phyloP scores from a whole-genome alignment of 2,329 filamentous ascomycete genomes.

The Fulvia fulva region DNA sequence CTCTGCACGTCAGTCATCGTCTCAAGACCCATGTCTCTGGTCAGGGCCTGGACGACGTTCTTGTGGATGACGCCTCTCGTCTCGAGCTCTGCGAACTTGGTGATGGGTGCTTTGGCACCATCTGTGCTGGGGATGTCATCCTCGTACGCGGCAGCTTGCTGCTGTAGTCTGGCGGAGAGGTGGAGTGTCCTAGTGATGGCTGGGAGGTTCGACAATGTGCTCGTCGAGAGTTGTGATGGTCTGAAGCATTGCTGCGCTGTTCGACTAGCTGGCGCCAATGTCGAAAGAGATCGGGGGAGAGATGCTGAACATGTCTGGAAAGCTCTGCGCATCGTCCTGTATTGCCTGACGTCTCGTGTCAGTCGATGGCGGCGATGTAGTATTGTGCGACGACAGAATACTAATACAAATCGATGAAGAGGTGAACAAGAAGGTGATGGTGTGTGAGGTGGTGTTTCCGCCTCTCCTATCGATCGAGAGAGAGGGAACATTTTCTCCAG shows the following conservation, averaged over 20 bases:
- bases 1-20: constrained; percentile 91
- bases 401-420: not conserved
- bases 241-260: constrained; percentile 15
- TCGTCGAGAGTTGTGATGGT: constrained; percentile 28
- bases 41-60: constrained; percentile 65
- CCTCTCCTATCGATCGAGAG: not conserved
- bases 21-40: constrained; percentile 67
- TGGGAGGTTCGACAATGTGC: constrained; percentile 35
- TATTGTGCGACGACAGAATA: not conserved
- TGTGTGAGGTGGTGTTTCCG: not conserved
- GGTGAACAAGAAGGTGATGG: not conserved
- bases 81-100: constrained; percentile 44
- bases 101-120: constrained; percentile 29
- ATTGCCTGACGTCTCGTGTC: not conserved
- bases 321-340: constrained; percentile 29
- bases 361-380: not conserved
- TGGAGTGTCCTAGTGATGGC: constrained; percentile 32
- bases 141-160: constrained; percentile 27
- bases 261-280: constrained; percentile 10
- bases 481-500: not conserved
- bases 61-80: constrained; percentile 54
- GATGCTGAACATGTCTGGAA: constrained; percentile 31
- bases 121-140: constrained; percentile 21
- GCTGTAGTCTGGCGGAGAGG: constrained; percentile 36
- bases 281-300: constrained; percentile 23